A percentile compares a stretch with the other conserved stretches of the same genome.
Evolutionary conservation across 768 basidiomycete species (phyloP).

Genomic region (Rhodosporidiobolus odoratus): DNA sequence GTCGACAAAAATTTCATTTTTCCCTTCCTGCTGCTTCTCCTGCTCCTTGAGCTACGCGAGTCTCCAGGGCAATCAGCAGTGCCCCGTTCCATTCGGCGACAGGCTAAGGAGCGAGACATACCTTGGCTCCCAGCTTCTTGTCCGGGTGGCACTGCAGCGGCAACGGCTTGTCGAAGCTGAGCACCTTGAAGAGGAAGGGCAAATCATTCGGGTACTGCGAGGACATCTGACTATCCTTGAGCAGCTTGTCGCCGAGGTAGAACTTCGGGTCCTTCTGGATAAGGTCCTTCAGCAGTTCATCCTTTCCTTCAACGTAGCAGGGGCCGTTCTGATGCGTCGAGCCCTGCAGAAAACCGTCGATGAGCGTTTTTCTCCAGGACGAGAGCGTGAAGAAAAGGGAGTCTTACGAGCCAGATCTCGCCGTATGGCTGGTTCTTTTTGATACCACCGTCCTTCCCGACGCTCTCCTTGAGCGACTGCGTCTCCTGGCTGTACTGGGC

Average conservation of each 20-base stretch:
- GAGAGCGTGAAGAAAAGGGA: background rate
- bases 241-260: constrained; percentile 35
- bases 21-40: constrained; percentile 21
- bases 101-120: background rate
- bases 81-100: too few species aligned
- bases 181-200: constrained; percentile 40
- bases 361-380: background rate
- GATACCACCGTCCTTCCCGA: constrained; percentile 31
- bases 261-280: constrained; percentile 18
- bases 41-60: constrained; percentile 21
- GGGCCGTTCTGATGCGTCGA: constrained; percentile 37
- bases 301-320: constrained; percentile 9
- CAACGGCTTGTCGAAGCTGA: constrained; percentile 39
- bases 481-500: constrained; percentile 22
- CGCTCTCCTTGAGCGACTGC: background rate
- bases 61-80: background rate
- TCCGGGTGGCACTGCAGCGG: constrained; percentile 39
- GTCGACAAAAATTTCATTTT: constrained; percentile 38
- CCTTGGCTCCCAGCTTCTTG: constrained; percentile 21
- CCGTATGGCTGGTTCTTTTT: constrained; percentile 27
- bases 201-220: constrained; percentile 29
- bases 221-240: constrained; percentile 29
- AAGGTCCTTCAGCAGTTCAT: constrained; percentile 8
- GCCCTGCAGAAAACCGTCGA: constrained; percentile 6
- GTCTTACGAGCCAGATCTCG: constrained; percentile 21